Base-by-base conservation (phyloP, 257 asterid species). In the Fraxinus excelsior region DNA sequence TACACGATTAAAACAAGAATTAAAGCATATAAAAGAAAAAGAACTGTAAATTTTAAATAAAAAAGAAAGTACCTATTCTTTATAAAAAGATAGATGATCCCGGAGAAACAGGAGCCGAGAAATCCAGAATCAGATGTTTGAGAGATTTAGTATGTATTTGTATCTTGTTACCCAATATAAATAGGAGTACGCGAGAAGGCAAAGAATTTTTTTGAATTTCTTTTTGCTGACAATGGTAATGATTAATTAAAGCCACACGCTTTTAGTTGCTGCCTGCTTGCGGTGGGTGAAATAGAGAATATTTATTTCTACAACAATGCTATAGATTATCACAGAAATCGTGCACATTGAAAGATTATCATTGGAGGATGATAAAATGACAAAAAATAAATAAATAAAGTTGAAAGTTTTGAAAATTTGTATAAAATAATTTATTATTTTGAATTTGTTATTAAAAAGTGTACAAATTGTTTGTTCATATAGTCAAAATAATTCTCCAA, bases 61-160 rank as follows among this genome's bases (percentile, higher is more conserved):
- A 79, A 56, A 71, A 8, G 49, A 75, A 71, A 80, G 58, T 70
- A 76, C 82, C 87, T 28, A 69, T 78, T 72, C 75, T 76, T 56
- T 74, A 46, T 21, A 74, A 26, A 18, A 40, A 67, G 69, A 69
- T 73, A 73, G 81, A 80, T 73, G 79, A 73, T 79, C 79, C 73
- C 74, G 80, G 79, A 78, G 80, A 76, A 70, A 80, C 80, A 75
- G 35, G 72, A 73, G 83, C 92, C 88, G 87, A 80, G 76, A 83
- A 80, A 82, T 77, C 83, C 88, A 86, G 82, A 82, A 85, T 75
- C 73, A 62, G 83, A 80, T 79, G 81, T 67, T 72, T 32, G 40
- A 73, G 81, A 81, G 42, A 80, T 77, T 42, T 46, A 14, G 66
- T 74, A 40, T 71, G 6, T 23, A 23, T 11, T 19, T 40, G 29